Base-by-base conservation (phyloP, 2,329 filamentous ascomycete genomes). In the Fusarium equiseti region DNA sequence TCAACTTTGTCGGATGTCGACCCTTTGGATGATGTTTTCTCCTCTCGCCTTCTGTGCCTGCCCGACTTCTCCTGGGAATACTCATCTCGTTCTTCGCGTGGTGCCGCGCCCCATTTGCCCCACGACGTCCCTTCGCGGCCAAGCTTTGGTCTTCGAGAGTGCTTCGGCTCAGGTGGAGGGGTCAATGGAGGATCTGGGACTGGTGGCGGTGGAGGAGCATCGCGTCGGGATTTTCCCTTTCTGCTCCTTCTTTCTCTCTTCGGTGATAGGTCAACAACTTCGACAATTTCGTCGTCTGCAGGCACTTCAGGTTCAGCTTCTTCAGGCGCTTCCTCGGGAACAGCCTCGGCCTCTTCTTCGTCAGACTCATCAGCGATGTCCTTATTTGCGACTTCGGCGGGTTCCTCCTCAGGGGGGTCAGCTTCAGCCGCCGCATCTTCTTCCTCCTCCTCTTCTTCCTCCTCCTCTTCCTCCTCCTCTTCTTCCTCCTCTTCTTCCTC, bases 51-150 rank as follows among this genome's bases (percentile, higher is more conserved):
- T 13, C 76, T 73, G 56, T 88, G 86, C 73, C 86, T 90, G 70
- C 86, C 76, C 7, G 76, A 85, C 73, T 89, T 89, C 59, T 73
- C 61, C 51, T 93, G 91, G 1, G 90, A 89, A 11, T 78, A 75
- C 68, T 83, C 86, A 73, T 88, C 89, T 54, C 77, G 77, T 59
- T 81, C 79, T 55, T 79, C 80, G 42, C 73, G 77, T 20, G 82
- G 78, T 5, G 86, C 83, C 18, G 89, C 86, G 20, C 87, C 88
- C 92, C 92, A 95, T 78, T 90, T 89, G 38, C 90, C 91, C 93
- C 94, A 96, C 31, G 91, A 89, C 15, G 88, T 84, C 38, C 85
- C 86, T 63, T 92, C 90, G 62, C 93, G 92, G 73, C 89, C 92
- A 69, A 94, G 88, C 76, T 91, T 93, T 29, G 91, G 83, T 16